A percentile compares a stretch with the other conserved stretches of the same genome.
These are phyloP conservation scores for Nematocida displodere DNA, from an alignment of 371 early-diverging fungal genomes.

Conservation along the genomic window DNA sequence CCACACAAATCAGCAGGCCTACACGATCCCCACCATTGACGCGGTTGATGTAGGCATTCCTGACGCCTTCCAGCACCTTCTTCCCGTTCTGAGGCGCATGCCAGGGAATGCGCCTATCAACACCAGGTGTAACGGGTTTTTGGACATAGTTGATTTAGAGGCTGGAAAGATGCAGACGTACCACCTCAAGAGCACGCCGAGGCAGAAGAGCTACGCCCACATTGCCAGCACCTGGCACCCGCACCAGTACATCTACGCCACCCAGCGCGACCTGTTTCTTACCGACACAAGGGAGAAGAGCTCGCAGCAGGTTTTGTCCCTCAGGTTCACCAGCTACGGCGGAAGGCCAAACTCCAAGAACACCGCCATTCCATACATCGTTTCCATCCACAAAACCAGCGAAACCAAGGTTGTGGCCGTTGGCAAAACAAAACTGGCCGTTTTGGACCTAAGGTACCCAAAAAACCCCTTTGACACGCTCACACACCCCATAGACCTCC, in stretches of 20 bases:
- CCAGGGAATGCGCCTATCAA: background rate
- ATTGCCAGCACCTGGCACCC: constrained; percentile 41
- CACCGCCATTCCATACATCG: background rate
- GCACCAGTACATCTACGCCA: constrained; percentile 21
- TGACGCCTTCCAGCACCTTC: background rate
- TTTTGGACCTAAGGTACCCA: constrained; percentile 24
- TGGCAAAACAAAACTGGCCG: background rate
- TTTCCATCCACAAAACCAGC: background rate
- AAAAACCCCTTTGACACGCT: background rate
- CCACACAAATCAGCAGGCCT: background rate
- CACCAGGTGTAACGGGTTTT: background rate
- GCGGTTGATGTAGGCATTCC: constrained; percentile 27
- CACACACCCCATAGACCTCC: background rate
- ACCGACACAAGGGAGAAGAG: constrained; percentile 23
- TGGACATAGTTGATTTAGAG: constrained; percentile 33
- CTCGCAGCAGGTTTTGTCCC: constrained; percentile 7
- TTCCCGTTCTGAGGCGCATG: constrained; percentile 22
- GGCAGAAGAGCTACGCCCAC: background rate
- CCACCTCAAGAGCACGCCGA: background rate
- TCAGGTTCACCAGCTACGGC: background rate
- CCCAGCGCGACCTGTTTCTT: background rate
- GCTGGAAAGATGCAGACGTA: constrained; percentile 16
- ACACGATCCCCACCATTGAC: background rate
- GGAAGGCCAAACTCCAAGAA: background rate
- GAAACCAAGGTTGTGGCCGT: background rate